Percentiles rank a stretch among this genome's conserved stretches.
phyloP scores from a whole-genome alignment of 495 filamentous ascomycete species.

The Jackrogersella multiformis region DNA sequence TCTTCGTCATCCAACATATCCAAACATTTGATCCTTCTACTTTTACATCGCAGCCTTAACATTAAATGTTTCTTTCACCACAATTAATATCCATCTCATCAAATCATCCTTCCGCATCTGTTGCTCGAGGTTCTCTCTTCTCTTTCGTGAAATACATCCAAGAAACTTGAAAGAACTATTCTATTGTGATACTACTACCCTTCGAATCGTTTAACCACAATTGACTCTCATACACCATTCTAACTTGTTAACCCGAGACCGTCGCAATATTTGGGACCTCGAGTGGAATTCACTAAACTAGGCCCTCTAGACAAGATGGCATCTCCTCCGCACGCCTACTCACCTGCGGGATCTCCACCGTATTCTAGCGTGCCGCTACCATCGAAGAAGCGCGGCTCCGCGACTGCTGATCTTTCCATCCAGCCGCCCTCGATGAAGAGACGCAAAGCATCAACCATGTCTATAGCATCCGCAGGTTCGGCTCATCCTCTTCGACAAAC shows the following conservation, averaged over 20 bases:
- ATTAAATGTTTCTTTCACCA: no score
- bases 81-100: neutral
- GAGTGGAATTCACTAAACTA: conserved; percentile 27
- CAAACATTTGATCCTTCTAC: neutral
- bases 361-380: conserved; percentile 60
- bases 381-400: conserved; percentile 67
- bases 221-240: neutral
- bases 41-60: no score
- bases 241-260: conserved; percentile 14
- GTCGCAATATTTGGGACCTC: conserved; percentile 8
- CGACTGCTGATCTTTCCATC: conserved; percentile 53
- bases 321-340: conserved; percentile 63
- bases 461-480: conserved; percentile 57
- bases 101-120: neutral
- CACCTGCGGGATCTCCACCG: conserved; percentile 62
- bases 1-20: neutral
- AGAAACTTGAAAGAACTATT: neutral
- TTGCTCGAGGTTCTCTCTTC: no score
- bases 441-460: conserved; percentile 69
- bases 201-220: neutral
- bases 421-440: conserved; percentile 63
- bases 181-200: neutral
- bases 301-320: conserved; percentile 59
- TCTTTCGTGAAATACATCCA: no score
- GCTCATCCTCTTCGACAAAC: conserved; percentile 87